Conservation (phyloP, 371 early-diverging fungal genomes). For the Mucor lusitanicus region DNA sequence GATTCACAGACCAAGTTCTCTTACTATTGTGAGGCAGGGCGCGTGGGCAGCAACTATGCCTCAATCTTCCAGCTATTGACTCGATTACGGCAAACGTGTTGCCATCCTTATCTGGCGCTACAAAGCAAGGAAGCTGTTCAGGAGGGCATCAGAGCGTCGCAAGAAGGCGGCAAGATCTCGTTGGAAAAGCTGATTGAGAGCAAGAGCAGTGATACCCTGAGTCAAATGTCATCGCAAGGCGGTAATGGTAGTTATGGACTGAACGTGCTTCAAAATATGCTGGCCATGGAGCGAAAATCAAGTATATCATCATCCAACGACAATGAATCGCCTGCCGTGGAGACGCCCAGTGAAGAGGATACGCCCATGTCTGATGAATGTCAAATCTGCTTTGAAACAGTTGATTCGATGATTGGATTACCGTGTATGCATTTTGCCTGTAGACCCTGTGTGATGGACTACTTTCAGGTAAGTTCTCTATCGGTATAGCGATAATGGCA, state of each 20-base stretch:
- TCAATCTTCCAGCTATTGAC: conserved; percentile 54
- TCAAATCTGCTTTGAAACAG: conserved; percentile 42
- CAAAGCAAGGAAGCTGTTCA: conserved; percentile 19
- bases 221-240: not conserved
- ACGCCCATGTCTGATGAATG: conserved; percentile 30
- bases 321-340: not conserved
- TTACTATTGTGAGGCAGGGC: conserved; percentile 47
- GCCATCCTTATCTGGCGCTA: conserved; percentile 63
- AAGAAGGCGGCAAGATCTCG: conserved; percentile 11
- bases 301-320: not conserved
- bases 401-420: conserved; percentile 54
- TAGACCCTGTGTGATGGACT: conserved; percentile 60
- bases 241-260: conserved; percentile 29
- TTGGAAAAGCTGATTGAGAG: conserved; percentile 51
- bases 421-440: conserved; percentile 73
- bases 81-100: conserved; percentile 66
- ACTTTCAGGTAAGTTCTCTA: conserved; percentile 48
- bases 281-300: conserved; percentile 22
- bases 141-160: conserved; percentile 7
- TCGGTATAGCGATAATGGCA: not conserved
- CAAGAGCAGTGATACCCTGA: conserved; percentile 21
- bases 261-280: conserved; percentile 39
- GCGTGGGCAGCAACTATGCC: conserved; percentile 45
- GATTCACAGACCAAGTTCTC: conserved; percentile 53
- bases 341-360: conserved; percentile 9